Base-by-base conservation (phyloP, 169 alveolate species). In the Plasmodium gaboni region DNA sequence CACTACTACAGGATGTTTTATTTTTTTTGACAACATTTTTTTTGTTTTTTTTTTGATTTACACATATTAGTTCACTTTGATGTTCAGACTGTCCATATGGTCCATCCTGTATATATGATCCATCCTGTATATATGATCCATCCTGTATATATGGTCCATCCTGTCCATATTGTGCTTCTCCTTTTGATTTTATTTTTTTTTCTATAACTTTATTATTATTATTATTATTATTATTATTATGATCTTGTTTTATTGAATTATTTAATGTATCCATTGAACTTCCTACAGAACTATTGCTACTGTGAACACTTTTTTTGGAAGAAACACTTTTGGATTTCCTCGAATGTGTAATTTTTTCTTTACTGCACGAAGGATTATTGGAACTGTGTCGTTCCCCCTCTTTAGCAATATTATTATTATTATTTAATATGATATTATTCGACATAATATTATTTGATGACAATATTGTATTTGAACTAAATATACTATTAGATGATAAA, bases 251-350 rank as follows among this genome's bases (percentile, higher is more conserved):
- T 28, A 22, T 17, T n/a, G 8, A 59, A 26, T 26, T 10, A 6
- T 59, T 72, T 59, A 72, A 12, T 26, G 69, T 53, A 28, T 19
- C 50, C 26, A 72, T 28, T 1, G 85, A 72, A 9, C 85, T 60
- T 72, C 28, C 28, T 42, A 42, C 51, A 7, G 70, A 17, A 19
- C 70, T 72, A 44, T 55, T 59, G 4, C 9, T 53, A 26, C 42
- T 17, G 5, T 38, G 46, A 5, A 22, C n/a, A 42, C 70, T 72
- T 10, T 60, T 55, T 55, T 17, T 24, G 22, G 70, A 59, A 5
- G 28, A 26, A 17, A 61, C n/a, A 0, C 44, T 61, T 61, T 8
- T 24, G 22, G 70, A 0, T 61, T 61, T 17, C 13, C 1, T 61
- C 19, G 70, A 7, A 6, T 65, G 24, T 12, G 15, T 60, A 5